phyloP scores from a whole-genome alignment of 2,329 filamentous ascomycete species.

The Xenosphaeropsis pyriputrescens region DNA sequence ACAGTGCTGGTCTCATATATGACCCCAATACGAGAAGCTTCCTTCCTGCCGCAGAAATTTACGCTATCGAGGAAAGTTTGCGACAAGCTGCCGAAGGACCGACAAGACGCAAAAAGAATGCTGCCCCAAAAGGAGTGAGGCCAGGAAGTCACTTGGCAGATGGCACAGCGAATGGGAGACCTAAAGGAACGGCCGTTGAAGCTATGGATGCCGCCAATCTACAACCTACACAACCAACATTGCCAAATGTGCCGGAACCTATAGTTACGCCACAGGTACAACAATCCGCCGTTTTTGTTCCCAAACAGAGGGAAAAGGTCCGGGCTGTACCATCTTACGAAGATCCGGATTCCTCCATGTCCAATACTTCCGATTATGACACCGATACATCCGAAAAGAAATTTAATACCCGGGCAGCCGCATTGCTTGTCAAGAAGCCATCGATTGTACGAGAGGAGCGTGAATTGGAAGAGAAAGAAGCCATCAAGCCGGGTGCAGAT shows the following conservation, averaged over 20 bases:
- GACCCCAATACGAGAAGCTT: constrained; percentile 53
- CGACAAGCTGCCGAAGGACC: constrained; percentile 23
- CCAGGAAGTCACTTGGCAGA: constrained; percentile 26
- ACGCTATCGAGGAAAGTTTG: constrained; percentile 26
- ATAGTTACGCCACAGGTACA: constrained; percentile 3
- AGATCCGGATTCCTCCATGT: constrained; percentile 12
- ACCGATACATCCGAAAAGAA: constrained; percentile 9
- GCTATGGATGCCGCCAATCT: constrained; percentile 10
- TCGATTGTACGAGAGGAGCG: constrained; percentile 31
- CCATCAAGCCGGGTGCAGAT: constrained; percentile 32
- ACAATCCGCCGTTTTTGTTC: neutral
- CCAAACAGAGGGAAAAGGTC: constrained; percentile 12
- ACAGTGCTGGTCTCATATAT: constrained; percentile 37
- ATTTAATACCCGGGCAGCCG: constrained; percentile 8
- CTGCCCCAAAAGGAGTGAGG: constrained; percentile 13
- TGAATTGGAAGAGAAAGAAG: constrained; percentile 23
- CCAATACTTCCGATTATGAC: constrained; percentile 15
- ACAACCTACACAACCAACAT: constrained; percentile 1
- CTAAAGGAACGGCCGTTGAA: constrained; percentile 31
- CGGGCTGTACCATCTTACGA: constrained; percentile 9
- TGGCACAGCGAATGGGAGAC: constrained; percentile 36
- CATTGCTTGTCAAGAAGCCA: constrained; percentile 22
- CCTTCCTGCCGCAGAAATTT: constrained; percentile 31
- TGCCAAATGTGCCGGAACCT: neutral
- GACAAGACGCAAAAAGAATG: constrained; percentile 23